Evolutionary conservation across 169 alveolate genomes (phyloP).

Genomic region (Amoebophrya sp.): DNA sequence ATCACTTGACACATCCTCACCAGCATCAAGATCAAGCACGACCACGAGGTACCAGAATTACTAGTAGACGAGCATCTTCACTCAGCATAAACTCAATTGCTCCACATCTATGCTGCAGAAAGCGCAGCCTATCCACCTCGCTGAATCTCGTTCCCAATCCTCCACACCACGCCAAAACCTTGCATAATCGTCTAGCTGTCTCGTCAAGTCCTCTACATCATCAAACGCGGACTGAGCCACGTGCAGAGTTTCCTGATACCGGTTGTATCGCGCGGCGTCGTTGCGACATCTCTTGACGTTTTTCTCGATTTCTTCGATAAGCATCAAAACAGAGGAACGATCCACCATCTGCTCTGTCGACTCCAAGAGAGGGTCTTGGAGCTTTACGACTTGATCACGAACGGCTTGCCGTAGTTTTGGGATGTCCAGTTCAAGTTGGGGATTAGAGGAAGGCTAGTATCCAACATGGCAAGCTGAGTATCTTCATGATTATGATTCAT

Average conservation of each 20-base stretch:
- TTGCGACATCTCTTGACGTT: neutral
- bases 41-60: constrained; percentile 49
- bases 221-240: constrained; percentile 28
- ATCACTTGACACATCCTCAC: too few relatives aligned
- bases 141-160: neutral
- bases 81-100: too few relatives aligned
- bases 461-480: too few relatives aligned
- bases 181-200: neutral
- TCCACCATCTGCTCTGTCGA: too few relatives aligned
- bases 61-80: neutral
- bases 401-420: neutral
- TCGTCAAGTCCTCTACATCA: constrained; percentile 27
- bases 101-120: too few relatives aligned
- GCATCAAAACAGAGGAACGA: too few relatives aligned
- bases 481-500: too few relatives aligned
- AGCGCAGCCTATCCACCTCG: too few relatives aligned
- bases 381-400: too few relatives aligned
- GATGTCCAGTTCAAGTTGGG: neutral
- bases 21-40: too few relatives aligned
- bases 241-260: neutral
- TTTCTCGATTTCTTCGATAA: neutral
- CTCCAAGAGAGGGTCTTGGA: too few relatives aligned
- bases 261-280: neutral
- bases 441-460: too few relatives aligned
- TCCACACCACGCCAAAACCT: neutral